Conservation (phyloP, 345 rosid species). For the Corchorus olitorius region DNA sequence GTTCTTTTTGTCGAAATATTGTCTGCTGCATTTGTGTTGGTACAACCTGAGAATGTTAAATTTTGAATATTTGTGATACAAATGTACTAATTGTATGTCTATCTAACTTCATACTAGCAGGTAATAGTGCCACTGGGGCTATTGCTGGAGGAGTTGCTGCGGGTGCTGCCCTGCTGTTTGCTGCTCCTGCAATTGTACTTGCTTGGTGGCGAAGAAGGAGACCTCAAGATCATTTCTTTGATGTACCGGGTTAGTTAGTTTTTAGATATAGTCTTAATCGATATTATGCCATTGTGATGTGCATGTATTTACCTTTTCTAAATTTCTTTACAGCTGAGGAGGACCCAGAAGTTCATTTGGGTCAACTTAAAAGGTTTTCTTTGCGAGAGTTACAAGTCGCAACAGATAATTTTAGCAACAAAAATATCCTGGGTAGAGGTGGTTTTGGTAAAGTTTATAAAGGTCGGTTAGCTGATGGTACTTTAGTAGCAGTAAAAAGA, state of each 20-base stretch:
- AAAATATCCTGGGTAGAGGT: slow-evolving; percentile 76
- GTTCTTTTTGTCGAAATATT: slow-evolving; percentile 6
- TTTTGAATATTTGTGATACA: neutral
- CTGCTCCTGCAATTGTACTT: slow-evolving; percentile 86
- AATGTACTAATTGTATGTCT: neutral
- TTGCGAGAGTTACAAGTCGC: slow-evolving; percentile 88
- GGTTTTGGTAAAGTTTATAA: slow-evolving; percentile 93
- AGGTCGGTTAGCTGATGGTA: slow-evolving; percentile 79
- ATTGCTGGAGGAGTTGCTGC: slow-evolving; percentile 99
- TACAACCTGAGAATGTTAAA: slow-evolving; percentile 2
- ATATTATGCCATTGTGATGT: neutral
- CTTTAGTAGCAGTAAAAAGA: slow-evolving; percentile 84
- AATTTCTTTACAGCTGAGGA: slow-evolving; percentile 73
- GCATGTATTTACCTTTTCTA: slow-evolving; percentile 19
- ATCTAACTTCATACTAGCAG: slow-evolving; percentile 38
- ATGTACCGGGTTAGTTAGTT: slow-evolving; percentile 81
- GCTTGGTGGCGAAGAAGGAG: slow-evolving; percentile 70
- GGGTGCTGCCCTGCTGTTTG: slow-evolving; percentile 92
- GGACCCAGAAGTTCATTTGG: slow-evolving; percentile 90
- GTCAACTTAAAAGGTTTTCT: slow-evolving; percentile 87
- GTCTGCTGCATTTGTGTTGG: neutral
- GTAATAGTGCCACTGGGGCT: slow-evolving; percentile 67
- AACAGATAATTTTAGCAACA: slow-evolving; percentile 74
- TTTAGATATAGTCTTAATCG: slow-evolving; percentile 10
- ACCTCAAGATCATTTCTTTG: slow-evolving; percentile 90